Evolutionary conservation across 768 basidiomycete genomes (phyloP).

Genomic region (Xerocomellus intermedius): DNA sequence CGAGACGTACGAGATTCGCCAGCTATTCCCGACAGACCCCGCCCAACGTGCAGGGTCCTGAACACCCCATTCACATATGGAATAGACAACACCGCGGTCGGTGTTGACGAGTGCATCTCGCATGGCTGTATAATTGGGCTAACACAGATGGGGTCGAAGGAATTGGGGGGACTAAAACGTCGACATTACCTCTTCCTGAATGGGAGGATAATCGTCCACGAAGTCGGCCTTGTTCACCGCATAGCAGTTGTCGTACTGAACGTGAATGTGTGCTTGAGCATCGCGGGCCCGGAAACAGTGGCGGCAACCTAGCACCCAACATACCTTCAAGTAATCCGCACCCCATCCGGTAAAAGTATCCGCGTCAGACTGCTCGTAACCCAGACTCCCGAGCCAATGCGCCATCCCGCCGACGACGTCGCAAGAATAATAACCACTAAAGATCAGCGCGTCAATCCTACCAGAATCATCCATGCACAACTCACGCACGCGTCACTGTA

Average conservation of each 20-base stretch:
- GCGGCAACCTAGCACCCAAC: not conserved
- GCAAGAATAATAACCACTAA: slow-evolving; percentile 12
- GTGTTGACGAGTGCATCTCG: slow-evolving; percentile 6
- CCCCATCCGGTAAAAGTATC: slow-evolving; percentile 5
- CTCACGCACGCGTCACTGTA: slow-evolving; percentile 14
- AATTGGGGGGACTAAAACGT: not conserved
- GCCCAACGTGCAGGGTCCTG: slow-evolving; percentile 53
- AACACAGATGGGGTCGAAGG: not conserved
- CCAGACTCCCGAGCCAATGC: slow-evolving; percentile 9
- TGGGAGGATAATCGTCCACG: not conserved
- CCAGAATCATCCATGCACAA: not conserved
- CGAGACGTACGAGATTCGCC: slow-evolving; percentile 44
- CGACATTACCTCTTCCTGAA: slow-evolving; percentile 1
- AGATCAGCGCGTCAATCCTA: not conserved
- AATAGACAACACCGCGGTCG: slow-evolving; percentile 39
- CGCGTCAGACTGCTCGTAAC: slow-evolving; percentile 9
- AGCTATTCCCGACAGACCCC: slow-evolving; percentile 47
- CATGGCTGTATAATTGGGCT: slow-evolving; percentile 6
- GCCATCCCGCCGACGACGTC: not conserved
- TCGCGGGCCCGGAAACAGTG: not conserved
- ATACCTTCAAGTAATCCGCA: slow-evolving; percentile 14
- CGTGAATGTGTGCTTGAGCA: not conserved
- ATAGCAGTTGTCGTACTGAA: slow-evolving; percentile 17
- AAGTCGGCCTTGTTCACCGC: slow-evolving; percentile 3
- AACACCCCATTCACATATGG: slow-evolving; percentile 52